These are phyloP conservation scores for Leptographium galeiforme DNA, from an alignment of 2,329 filamentous ascomycete species.

Conservation along the genomic window DNA sequence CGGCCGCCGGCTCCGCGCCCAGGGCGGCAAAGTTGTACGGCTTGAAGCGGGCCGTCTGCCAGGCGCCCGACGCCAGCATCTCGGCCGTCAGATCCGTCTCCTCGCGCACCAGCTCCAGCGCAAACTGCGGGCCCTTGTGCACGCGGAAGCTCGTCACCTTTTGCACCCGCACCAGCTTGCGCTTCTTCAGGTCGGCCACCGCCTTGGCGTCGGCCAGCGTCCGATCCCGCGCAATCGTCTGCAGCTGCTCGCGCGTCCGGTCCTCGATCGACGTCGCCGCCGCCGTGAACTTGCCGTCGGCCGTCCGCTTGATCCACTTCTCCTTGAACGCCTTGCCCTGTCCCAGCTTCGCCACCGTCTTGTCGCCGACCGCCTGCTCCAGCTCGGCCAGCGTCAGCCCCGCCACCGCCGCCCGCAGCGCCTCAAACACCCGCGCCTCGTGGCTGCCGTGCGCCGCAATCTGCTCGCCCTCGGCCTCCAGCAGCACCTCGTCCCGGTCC, in stretches of 20 bases:
- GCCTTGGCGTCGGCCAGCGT: conserved; percentile 59
- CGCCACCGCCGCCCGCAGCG: conserved; percentile 56
- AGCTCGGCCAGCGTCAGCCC: conserved; percentile 70
- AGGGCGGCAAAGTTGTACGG: conserved; percentile 42
- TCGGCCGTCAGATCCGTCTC: conserved; percentile 91
- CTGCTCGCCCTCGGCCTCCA: conserved; percentile 62
- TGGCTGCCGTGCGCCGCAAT: conserved; percentile 67
- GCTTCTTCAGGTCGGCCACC: conserved; percentile 73
- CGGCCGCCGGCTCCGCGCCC: conserved; percentile 46
- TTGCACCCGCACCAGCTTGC: conserved; percentile 72
- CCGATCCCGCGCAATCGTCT: conserved; percentile 55
- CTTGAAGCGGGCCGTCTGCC: conserved; percentile 84
- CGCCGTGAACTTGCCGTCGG: conserved; percentile 37
- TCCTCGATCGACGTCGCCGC: conserved; percentile 65
- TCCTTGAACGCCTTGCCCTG: conserved; percentile 86
- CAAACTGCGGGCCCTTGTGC: conserved; percentile 76
- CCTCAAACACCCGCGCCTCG: conserved; percentile 71
- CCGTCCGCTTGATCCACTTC: conserved; percentile 54
- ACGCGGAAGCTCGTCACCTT: conserved; percentile 81
- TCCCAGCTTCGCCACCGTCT: conserved; percentile 67
- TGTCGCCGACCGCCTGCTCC: conserved; percentile 55
- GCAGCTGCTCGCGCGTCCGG: conserved; percentile 61
- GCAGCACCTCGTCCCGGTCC: conserved; percentile 61
- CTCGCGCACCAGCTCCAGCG: conserved; percentile 77
- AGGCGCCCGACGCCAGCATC: conserved; percentile 76